phyloP scores from a whole-genome alignment of 441 rosid genomes.

The Raphanus hybrid region DNA sequence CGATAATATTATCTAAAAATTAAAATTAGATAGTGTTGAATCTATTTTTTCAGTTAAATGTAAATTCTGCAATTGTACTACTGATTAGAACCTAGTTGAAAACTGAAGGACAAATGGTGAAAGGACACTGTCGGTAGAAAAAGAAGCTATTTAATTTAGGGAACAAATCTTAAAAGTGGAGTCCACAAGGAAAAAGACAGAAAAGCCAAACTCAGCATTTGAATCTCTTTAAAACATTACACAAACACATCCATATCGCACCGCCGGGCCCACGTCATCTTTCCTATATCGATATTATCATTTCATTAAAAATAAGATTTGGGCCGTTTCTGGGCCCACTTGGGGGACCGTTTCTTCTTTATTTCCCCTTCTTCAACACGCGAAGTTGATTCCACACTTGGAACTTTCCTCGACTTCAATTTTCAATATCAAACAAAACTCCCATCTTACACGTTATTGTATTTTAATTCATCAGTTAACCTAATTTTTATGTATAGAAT shows the following conservation, averaged over 20 bases:
- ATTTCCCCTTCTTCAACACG: slow-evolving; percentile 38
- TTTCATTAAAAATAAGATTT: slow-evolving; percentile 3
- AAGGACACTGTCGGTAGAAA: slow-evolving; percentile 38
- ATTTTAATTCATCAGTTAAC: not conserved
- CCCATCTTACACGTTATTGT: slow-evolving; percentile 5
- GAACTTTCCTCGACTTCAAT: slow-evolving; percentile 37
- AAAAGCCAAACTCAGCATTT: slow-evolving; percentile 29
- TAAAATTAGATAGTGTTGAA: not conserved
- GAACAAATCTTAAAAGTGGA: slow-evolving; percentile 42
- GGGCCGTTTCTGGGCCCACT: slow-evolving; percentile 37
- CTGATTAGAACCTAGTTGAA: not conserved
- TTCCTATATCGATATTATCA: not conserved
- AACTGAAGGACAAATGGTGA: slow-evolving; percentile 19
- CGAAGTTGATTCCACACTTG: slow-evolving; percentile 42
- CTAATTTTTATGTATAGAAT: slow-evolving; percentile 1
- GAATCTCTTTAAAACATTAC: slow-evolving; percentile 25
- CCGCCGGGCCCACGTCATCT: slow-evolving; percentile 29
- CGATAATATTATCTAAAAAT: not conserved
- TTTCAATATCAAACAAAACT: slow-evolving; percentile 9
- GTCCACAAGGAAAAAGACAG: slow-evolving; percentile 30
- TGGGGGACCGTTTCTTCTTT: slow-evolving; percentile 39
- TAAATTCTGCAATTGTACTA: not conserved
- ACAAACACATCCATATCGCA: slow-evolving; percentile 39
- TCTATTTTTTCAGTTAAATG: not conserved
- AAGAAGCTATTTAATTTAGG: slow-evolving; percentile 28